These are phyloP conservation scores for Cyberlindnera nakhonratchasimensis DNA, from an alignment of 805 yeast species.

Conservation along the genomic window DNA sequence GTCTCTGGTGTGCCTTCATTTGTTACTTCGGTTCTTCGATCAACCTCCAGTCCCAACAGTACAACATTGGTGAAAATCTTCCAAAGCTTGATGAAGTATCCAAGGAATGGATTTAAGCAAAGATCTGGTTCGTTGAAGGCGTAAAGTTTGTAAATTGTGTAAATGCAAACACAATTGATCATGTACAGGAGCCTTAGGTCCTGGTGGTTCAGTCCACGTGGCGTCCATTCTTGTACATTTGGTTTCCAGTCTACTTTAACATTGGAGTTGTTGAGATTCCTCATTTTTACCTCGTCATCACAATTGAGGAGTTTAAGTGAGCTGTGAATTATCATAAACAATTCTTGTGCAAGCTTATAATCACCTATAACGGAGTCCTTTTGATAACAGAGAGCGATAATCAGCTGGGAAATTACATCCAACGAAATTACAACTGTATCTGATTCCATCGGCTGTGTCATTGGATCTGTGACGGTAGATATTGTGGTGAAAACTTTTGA, in stretches of 20 bases:
- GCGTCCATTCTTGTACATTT: conserved; percentile 36
- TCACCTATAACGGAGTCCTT: conserved; percentile 30
- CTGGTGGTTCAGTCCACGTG: conserved; percentile 31
- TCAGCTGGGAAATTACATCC: conserved; percentile 49
- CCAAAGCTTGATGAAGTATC: conserved; percentile 59
- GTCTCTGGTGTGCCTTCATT: conserved; percentile 38
- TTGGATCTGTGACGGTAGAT: conserved; percentile 51
- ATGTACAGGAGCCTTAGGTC: conserved; percentile 45
- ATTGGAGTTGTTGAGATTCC: conserved; percentile 40
- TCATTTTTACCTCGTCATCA: conserved; percentile 39
- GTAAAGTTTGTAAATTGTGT: conserved; percentile 43
- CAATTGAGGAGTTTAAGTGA: conserved; percentile 38
- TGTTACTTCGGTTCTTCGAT: conserved; percentile 40
- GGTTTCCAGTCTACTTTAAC: conserved; percentile 32
- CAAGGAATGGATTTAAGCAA: conserved; percentile 59
- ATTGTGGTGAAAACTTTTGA: conserved; percentile 26
- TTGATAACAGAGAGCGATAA: conserved; percentile 34
- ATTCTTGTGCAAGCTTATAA: conserved; percentile 31
- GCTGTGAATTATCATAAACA: conserved; percentile 36
- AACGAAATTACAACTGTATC: conserved; percentile 52
- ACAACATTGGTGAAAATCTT: conserved; percentile 59
- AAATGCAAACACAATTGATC: conserved; percentile 40
- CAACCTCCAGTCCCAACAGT: conserved; percentile 57
- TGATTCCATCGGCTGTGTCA: conserved; percentile 64
- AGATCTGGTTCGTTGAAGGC: conserved; percentile 34